These are phyloP conservation scores for Solanum lycopersicoides DNA, from an alignment of 257 asterid species.

Conservation along the genomic window DNA sequence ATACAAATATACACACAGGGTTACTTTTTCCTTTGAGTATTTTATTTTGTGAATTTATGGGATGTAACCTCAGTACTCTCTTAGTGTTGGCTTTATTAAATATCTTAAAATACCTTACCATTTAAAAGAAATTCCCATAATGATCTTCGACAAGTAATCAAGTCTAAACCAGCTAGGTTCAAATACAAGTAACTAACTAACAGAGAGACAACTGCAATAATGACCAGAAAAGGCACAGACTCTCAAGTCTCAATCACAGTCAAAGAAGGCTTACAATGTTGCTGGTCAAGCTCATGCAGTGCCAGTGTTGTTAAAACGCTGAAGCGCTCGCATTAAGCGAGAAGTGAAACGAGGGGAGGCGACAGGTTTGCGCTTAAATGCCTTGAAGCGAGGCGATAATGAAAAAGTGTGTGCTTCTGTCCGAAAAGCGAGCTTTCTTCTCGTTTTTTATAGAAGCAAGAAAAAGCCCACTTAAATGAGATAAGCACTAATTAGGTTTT, in stretches of 20 bases:
- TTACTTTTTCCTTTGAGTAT: neutral
- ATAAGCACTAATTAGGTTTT: no score
- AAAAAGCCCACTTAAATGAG: no score
- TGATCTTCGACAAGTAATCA: neutral
- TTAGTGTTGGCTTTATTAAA: neutral
- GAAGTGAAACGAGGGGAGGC: no score
- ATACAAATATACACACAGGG: neutral
- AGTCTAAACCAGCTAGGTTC: neutral
- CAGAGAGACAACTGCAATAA: neutral
- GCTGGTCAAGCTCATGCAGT: neutral
- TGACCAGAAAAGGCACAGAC: neutral
- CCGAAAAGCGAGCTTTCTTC: no score
- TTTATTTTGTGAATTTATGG: neutral
- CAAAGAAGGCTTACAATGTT: neutral
- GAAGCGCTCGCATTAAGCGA: no score
- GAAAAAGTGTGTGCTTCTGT: no score
- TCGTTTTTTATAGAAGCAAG: no score
- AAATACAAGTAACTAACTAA: neutral
- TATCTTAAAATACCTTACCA: neutral
- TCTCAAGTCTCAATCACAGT: neutral
- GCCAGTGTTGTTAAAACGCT: no score
- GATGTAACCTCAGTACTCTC: neutral
- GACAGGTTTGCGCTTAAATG: no score
- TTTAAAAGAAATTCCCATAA: neutral
- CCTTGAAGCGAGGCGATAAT: no score